These are phyloP conservation scores for Chrysoporthe deuterocubensis DNA, from an alignment of 2,329 filamentous ascomycete genomes.

Conservation along the genomic window DNA sequence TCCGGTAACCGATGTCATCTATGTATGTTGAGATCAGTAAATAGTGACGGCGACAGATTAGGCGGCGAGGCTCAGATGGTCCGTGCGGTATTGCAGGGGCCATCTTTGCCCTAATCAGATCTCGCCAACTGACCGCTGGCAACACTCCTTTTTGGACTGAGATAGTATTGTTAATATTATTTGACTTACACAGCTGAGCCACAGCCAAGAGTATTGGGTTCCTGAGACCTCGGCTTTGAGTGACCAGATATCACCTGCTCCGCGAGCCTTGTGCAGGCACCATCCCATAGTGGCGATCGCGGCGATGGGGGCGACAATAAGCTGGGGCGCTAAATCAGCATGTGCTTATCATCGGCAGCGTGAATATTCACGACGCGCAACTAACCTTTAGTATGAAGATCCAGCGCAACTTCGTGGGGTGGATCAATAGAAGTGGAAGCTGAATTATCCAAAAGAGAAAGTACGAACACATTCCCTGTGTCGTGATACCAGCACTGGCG, in stretches of 20 bases:
- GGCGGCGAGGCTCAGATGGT: too few relatives aligned
- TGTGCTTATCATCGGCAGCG: background rate
- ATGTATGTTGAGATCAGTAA: slow-evolving; percentile 1
- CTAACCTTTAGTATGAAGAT: slow-evolving; percentile 49
- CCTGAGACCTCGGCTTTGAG: slow-evolving; percentile 42
- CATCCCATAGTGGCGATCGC: slow-evolving; percentile 67
- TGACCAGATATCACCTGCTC: slow-evolving; percentile 47
- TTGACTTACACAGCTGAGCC: slow-evolving; percentile 40
- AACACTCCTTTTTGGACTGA: too few relatives aligned
- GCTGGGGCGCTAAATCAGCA: slow-evolving; percentile 19
- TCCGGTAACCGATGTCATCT: slow-evolving; percentile 47
- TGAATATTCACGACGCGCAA: background rate
- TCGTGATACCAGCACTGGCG: slow-evolving; percentile 55
- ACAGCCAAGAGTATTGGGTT: slow-evolving; percentile 56
- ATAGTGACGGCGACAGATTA: background rate
- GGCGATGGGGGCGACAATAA: slow-evolving; percentile 57
- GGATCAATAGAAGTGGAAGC: slow-evolving; percentile 58
- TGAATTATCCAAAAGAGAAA: slow-evolving; percentile 63
- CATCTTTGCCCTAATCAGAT: too few relatives aligned
- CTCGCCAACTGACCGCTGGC: too few relatives aligned
- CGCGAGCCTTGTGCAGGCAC: slow-evolving; percentile 61
- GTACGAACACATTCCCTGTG: slow-evolving; percentile 50
- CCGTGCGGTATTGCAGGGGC: too few relatives aligned
- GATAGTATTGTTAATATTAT: background rate
- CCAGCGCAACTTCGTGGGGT: slow-evolving; percentile 22